Conservation (phyloP, 805 yeast genomes). For the Cyberlindnera bimundalis region DNA sequence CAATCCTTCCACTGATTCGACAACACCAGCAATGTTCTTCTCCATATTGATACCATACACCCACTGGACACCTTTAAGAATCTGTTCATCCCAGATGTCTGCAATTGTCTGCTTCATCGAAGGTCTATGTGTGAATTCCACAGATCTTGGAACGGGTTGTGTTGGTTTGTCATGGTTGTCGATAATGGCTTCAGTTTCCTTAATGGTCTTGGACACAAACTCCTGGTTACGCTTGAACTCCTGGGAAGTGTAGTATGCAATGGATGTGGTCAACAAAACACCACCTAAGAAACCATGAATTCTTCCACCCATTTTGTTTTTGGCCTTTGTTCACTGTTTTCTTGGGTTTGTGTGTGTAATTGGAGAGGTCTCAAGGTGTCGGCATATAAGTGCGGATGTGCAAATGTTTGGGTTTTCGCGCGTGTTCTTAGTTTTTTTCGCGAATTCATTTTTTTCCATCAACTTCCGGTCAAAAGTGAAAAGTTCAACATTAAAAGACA, state of each 20-base stretch:
- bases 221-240: constrained; percentile 48
- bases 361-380: too few species aligned
- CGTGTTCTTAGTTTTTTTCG: too few species aligned
- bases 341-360: too few species aligned
- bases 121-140: constrained; percentile 42
- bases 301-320: constrained; percentile 45
- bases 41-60: constrained; percentile 53
- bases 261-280: constrained; percentile 57
- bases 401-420: neutral
- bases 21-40: constrained; percentile 24
- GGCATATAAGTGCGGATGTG: too few species aligned
- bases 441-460: constrained; percentile 5
- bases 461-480: neutral
- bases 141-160: constrained; percentile 39
- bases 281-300: constrained; percentile 58
- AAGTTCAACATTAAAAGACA: too few species aligned
- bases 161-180: constrained; percentile 48
- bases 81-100: constrained; percentile 78
- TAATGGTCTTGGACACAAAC: constrained; percentile 44
- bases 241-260: constrained; percentile 58
- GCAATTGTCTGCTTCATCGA: constrained; percentile 59
- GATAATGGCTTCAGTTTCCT: constrained; percentile 46
- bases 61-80: constrained; percentile 61
- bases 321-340: neutral
- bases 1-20: constrained; percentile 9